Base-by-base conservation (phyloP, 495 filamentous ascomycete species). In the Alectoria sarmentosa region DNA sequence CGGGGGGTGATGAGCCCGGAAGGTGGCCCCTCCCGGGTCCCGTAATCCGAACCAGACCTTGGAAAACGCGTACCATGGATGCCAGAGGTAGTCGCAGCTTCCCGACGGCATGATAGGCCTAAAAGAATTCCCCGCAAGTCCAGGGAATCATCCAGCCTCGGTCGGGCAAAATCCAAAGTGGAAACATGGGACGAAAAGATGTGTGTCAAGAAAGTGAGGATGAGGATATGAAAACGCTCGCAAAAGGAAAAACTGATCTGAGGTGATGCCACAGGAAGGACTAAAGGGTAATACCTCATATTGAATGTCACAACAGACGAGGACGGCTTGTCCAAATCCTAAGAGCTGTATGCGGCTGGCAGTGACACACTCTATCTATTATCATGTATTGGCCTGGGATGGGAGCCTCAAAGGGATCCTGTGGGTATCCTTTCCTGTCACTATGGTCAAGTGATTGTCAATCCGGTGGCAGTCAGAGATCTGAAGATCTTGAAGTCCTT, bases 131-230 rank as follows among this genome's bases (percentile, higher is more conserved):
- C 46, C 5, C 38, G 28, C 38, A 21, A 34, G 21, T 46, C 48
- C 44, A 63, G 21, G 1, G 15, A 38, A 39, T 11, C 30, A 13
- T 28, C 28, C 17, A 54, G 36, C 21, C 32, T 52, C 58, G 23
- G 34, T 15, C 49, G 7, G 46, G 26, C n/a, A 1, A 14, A 42
- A n/a, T 57, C 14, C 79, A 19, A 81, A 80, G 3, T 46, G 75
- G 79, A 36, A 79, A 79, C 2, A 77, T 79, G 1, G 80, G 80
- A 1, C 71, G 78, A 32, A 82, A 79, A 80, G 80, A 81, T 10
- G 82, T 84, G 67, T n/a, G 79, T 81, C 4, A 83, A 79, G 0
- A 84, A 82, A 82, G 69, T 28, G 4, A 69, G 32, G 41, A 26
- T n/a, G 7, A 6, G 54, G 41, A 26, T n/a, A 13, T 2, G 54